These are phyloP conservation scores for Venturiaceae sp. DNA, from an alignment of 2,329 filamentous ascomycete species.

Conservation along the genomic window DNA sequence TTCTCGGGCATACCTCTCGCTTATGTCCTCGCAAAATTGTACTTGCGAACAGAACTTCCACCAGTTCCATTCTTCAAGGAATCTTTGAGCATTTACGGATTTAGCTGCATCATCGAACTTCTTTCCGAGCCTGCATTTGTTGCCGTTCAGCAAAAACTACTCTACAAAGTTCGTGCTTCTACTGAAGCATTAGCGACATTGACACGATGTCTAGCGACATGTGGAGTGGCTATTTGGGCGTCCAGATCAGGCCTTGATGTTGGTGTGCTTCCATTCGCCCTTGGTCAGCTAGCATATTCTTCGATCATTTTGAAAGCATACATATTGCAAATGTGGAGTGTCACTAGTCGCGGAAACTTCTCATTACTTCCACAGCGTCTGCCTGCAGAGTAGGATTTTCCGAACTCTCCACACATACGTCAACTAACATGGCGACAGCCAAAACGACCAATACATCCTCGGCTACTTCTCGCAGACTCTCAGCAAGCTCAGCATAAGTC, in stretches of 20 bases:
- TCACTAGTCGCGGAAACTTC: constrained; percentile 53
- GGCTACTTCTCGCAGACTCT: constrained; percentile 56
- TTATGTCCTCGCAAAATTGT: constrained; percentile 55
- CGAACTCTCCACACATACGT: too few species aligned
- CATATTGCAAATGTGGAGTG: constrained; percentile 44
- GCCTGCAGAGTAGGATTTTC: constrained; percentile 24
- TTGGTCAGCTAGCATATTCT: constrained; percentile 76
- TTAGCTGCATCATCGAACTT: constrained; percentile 62
- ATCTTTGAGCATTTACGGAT: constrained; percentile 44
- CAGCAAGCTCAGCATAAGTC: constrained; percentile 63
- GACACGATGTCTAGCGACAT: constrained; percentile 64
- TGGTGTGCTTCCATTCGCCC: constrained; percentile 79
- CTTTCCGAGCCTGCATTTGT: constrained; percentile 83
- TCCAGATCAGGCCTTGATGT: constrained; percentile 42
- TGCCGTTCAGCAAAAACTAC: constrained; percentile 69
- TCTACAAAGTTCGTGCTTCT: constrained; percentile 68
- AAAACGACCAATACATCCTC: constrained; percentile 13
- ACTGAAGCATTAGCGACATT: constrained; percentile 81
- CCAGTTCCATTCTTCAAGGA: constrained; percentile 53
- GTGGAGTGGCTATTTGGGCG: constrained; percentile 58
- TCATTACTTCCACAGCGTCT: constrained; percentile 51
- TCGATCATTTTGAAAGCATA: constrained; percentile 62
- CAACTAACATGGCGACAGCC: background rate
- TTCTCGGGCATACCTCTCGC: constrained; percentile 57
- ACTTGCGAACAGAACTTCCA: constrained; percentile 45